phyloP scores from a whole-genome alignment of 768 basidiomycete genomes.

The Trametes cingulata region DNA sequence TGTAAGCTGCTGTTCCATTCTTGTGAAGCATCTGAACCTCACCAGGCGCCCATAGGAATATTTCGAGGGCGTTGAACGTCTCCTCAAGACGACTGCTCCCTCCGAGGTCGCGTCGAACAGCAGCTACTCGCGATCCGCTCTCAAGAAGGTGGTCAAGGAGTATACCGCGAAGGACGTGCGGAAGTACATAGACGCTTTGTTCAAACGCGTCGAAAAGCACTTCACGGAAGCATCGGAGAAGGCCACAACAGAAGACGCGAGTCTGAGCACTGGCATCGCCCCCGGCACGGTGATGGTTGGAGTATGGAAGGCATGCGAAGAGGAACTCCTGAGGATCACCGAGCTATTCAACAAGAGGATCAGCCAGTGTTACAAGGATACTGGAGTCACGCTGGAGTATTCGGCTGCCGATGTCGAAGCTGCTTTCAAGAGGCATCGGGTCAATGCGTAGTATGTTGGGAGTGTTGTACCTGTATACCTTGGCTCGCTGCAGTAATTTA shows the following conservation, averaged over 20 bases:
- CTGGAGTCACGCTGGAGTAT: slow-evolving; percentile 74
- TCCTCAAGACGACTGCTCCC: slow-evolving; percentile 76
- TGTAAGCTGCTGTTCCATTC: slow-evolving; percentile 45
- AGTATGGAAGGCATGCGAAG: slow-evolving; percentile 92
- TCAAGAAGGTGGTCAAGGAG: slow-evolving; percentile 88
- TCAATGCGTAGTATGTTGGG: slow-evolving; percentile 25
- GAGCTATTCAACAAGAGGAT: slow-evolving; percentile 70
- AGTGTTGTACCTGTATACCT: background rate
- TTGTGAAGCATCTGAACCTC: background rate
- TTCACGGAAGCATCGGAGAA: slow-evolving; percentile 83
- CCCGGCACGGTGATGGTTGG: slow-evolving; percentile 71
- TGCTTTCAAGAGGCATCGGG: slow-evolving; percentile 70
- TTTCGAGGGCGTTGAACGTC: slow-evolving; percentile 90
- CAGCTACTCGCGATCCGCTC: slow-evolving; percentile 69
- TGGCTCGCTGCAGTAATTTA: slow-evolving; percentile 5
- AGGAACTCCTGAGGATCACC: slow-evolving; percentile 74
- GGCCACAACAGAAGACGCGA: slow-evolving; percentile 51
- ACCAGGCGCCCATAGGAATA: slow-evolving; percentile 68
- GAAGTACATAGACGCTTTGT: slow-evolving; percentile 82
- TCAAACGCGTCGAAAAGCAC: slow-evolving; percentile 94
- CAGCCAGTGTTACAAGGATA: slow-evolving; percentile 76
- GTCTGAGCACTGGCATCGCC: slow-evolving; percentile 49
- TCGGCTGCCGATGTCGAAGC: slow-evolving; percentile 71
- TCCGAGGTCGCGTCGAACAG: slow-evolving; percentile 74
- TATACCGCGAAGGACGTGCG: slow-evolving; percentile 86